Percentiles rank a stretch among this genome's conserved stretches.
These are phyloP conservation scores for Pythium angustatum DNA, from an alignment of 352 stramenopile species.

Conservation along the genomic window DNA sequence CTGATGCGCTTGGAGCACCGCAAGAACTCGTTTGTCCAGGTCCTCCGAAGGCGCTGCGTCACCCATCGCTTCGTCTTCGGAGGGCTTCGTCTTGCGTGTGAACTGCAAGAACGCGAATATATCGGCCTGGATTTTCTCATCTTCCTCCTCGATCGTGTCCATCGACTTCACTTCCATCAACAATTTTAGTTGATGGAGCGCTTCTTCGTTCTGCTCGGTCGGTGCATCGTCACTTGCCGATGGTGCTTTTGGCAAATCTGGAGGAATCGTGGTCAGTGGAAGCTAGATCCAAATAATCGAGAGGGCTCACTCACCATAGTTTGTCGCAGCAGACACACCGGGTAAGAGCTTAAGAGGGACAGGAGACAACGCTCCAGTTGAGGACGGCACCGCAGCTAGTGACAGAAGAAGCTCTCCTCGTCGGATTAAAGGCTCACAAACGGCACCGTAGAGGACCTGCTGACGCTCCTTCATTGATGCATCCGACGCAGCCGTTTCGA, in stretches of 20 bases:
- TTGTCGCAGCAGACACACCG: constrained; percentile 56
- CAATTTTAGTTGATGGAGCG: constrained; percentile 57
- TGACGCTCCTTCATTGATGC: constrained; percentile 58
- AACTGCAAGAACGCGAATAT: constrained; percentile 81
- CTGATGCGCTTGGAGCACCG: constrained; percentile 53
- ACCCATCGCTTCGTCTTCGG: constrained; percentile 1
- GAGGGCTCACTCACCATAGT: constrained; percentile 44
- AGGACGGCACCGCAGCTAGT: constrained; percentile 44
- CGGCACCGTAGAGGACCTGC: constrained; percentile 67
- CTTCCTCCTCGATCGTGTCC: constrained; percentile 80
- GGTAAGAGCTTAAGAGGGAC: constrained; percentile 68
- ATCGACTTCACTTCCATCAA: constrained; percentile 75
- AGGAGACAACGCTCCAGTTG: not conserved
- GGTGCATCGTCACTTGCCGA: constrained; percentile 1
- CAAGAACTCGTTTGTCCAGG: constrained; percentile 51
- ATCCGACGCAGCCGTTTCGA: constrained; percentile 6
- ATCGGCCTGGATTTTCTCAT: constrained; percentile 78
- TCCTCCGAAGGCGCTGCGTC: not conserved
- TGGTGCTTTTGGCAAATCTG: constrained; percentile 14
- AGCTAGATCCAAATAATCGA: not conserved
- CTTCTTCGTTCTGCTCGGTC: constrained; percentile 37
- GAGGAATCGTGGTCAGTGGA: not conserved
- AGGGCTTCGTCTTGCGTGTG: constrained; percentile 19
- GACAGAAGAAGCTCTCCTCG: constrained; percentile 68
- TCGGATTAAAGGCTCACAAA: constrained; percentile 79